Evolutionary conservation across 2,329 filamentous ascomycete species (phyloP).

Genomic region (Penicillium sp.): DNA sequence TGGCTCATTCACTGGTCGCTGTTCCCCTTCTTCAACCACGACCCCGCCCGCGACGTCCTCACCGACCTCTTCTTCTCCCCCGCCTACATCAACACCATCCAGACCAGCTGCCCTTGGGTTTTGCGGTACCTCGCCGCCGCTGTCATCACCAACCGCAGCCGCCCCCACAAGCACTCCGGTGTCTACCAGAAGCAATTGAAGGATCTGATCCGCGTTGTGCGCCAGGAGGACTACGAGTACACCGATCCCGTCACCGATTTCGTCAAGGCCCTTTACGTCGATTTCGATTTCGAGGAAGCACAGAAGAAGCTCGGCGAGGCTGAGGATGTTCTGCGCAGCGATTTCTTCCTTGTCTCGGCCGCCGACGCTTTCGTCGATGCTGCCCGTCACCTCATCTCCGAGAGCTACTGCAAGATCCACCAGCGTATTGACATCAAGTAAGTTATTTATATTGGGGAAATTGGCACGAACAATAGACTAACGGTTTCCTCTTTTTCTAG

Average conservation of each 20-base stretch:
- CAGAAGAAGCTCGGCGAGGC: conserved; percentile 82
- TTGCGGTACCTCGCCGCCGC: conserved; percentile 90
- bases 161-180: conserved; percentile 72
- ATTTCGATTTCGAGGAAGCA: conserved; percentile 97
- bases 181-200: conserved; percentile 98
- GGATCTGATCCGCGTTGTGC: conserved; percentile 90
- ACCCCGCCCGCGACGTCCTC: conserved; percentile 82
- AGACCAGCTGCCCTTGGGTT: conserved; percentile 96
- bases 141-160: conserved; percentile 88
- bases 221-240: conserved; percentile 98
- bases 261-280: conserved; percentile 90
- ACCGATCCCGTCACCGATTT: conserved; percentile 94
- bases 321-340: conserved; percentile 84
- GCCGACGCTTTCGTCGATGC: conserved; percentile 90
- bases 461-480: neutral
- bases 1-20: conserved; percentile 98
- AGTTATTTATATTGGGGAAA: conserved; percentile 16
- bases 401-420: conserved; percentile 99
- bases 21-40: conserved; percentile 98
- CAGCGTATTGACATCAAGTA: conserved; percentile 95
- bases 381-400: conserved; percentile 93
- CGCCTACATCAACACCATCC: conserved; percentile 98
- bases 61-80: conserved; percentile 97
- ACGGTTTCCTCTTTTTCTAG: conserved; percentile 38
- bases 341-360: conserved; percentile 90